Evolutionary conservation across 1,284 basidiomycete genomes (phyloP).

Genomic region (Cystobasidium slooffiae): DNA sequence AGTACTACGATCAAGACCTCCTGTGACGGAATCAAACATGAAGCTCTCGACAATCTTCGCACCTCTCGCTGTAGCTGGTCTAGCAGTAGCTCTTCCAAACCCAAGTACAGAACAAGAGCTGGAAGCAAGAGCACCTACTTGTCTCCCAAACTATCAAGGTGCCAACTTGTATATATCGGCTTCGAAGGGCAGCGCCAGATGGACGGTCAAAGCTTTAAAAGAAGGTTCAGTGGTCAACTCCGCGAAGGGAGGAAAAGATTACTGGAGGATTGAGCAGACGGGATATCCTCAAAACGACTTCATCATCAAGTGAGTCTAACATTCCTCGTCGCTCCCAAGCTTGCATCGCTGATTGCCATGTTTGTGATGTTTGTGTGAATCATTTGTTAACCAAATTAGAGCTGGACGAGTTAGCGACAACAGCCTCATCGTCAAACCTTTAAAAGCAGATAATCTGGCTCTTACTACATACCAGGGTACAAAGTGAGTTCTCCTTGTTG

Average conservation of each 20-base stretch:
- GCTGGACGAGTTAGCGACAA: background rate
- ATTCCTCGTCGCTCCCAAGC: background rate
- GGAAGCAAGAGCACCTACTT: background rate
- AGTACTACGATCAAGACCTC: background rate
- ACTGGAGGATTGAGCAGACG: slow-evolving; percentile 6
- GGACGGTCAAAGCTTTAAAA: slow-evolving; percentile 3
- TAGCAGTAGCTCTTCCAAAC: background rate
- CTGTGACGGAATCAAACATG: background rate
- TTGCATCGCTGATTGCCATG: background rate
- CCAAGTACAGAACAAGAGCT: background rate
- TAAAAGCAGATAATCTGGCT: background rate
- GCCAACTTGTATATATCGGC: slow-evolving; percentile 4
- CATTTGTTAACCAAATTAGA: background rate
- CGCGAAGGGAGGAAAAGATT: background rate
- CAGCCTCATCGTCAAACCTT: slow-evolving; percentile 9
- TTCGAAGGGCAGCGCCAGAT: background rate
- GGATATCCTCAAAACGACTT: slow-evolving; percentile 2
- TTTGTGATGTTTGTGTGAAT: background rate
- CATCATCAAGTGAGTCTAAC: slow-evolving; percentile 8
- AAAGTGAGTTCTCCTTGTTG: background rate
- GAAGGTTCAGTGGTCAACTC: background rate
- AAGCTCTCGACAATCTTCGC: background rate
- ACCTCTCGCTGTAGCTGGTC: background rate
- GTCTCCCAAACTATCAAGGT: slow-evolving; percentile 9
- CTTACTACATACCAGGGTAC: background rate